Percentiles rank a stretch among this genome's conserved stretches.
These are phyloP conservation scores for Verticillium klebahnii DNA, from an alignment of 2,329 filamentous ascomycete genomes.

Conservation along the genomic window DNA sequence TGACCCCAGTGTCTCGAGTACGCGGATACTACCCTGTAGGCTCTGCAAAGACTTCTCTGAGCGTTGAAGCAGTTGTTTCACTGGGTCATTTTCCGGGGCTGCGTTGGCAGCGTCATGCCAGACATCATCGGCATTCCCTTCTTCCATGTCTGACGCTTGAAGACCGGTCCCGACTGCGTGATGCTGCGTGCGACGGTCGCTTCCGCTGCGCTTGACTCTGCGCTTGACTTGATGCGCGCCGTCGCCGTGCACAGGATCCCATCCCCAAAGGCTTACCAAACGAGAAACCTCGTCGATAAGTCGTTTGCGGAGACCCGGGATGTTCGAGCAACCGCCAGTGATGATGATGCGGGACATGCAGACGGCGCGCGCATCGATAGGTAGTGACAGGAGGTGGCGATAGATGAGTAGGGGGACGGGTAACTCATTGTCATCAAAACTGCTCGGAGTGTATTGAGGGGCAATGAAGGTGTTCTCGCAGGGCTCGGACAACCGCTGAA, in stretches of 20 bases:
- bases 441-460: slow-evolving; percentile 39
- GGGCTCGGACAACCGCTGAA: slow-evolving; percentile 66
- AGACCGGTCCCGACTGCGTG: slow-evolving; percentile 15
- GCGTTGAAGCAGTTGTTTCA: slow-evolving; percentile 52
- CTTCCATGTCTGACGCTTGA: slow-evolving; percentile 16
- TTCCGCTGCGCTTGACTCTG: slow-evolving; percentile 37
- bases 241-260: slow-evolving; percentile 72
- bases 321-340: slow-evolving; percentile 72
- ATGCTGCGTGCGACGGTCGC: slow-evolving; percentile 15
- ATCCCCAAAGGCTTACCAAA: slow-evolving; percentile 65
- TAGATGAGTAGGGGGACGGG: slow-evolving; percentile 75
- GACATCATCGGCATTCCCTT: slow-evolving; percentile 23
- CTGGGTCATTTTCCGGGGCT: slow-evolving; percentile 47
- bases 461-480: slow-evolving; percentile 74
- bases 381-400: slow-evolving; percentile 66
- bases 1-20: slow-evolving; percentile 64
- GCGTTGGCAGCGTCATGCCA: slow-evolving; percentile 38
- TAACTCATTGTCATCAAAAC: slow-evolving; percentile 83
- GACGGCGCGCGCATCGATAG: slow-evolving; percentile 73
- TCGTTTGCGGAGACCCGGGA: slow-evolving; percentile 74
- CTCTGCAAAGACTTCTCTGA: slow-evolving; percentile 25
- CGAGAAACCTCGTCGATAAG: slow-evolving; percentile 69
- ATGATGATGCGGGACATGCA: slow-evolving; percentile 91
- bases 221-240: slow-evolving; percentile 51
- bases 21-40: slow-evolving; percentile 58